Percentiles rank a stretch among this genome's conserved stretches.
Evolutionary conservation across 257 asterid species (phyloP).

Genomic region (Penstemon eatonii): DNA sequence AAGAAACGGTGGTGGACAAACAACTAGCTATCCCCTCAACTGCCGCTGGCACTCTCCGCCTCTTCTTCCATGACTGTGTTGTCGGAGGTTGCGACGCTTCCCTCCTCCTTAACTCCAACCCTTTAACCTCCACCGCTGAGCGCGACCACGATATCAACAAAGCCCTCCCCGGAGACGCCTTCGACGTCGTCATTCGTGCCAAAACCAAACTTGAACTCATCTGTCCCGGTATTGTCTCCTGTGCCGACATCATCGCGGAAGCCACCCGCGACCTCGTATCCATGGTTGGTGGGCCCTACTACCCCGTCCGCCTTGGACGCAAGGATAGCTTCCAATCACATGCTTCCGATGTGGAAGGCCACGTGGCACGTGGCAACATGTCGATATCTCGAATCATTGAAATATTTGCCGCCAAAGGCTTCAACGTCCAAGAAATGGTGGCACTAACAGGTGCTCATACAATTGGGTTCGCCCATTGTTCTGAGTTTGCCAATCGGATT

Average conservation of each 20-base stretch:
- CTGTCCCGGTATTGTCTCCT: slow-evolving; percentile 79
- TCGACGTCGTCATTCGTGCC: slow-evolving; percentile 59
- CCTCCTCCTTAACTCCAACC: slow-evolving; percentile 59
- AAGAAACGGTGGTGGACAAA: slow-evolving; percentile 53
- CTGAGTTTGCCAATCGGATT: slow-evolving; percentile 59
- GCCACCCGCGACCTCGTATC: slow-evolving; percentile 68
- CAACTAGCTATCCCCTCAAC: slow-evolving; percentile 72
- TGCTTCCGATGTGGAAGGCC: slow-evolving; percentile 63
- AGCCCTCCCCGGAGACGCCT: slow-evolving; percentile 87
- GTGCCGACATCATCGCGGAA: slow-evolving; percentile 77
- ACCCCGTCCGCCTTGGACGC: slow-evolving; percentile 60
- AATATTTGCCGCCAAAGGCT: slow-evolving; percentile 45
- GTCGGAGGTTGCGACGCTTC: slow-evolving; percentile 93
- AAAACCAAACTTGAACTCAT: slow-evolving; percentile 71
- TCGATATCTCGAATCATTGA: slow-evolving; percentile 45
- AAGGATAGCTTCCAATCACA: slow-evolving; percentile 51
- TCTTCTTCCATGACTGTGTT: slow-evolving; percentile 90
- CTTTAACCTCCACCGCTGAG: slow-evolving; percentile 45
- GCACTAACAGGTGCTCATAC: slow-evolving; percentile 83
- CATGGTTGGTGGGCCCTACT: slow-evolving; percentile 82
- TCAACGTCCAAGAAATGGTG: slow-evolving; percentile 66
- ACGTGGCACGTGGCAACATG: slow-evolving; percentile 70
- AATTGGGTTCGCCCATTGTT: slow-evolving; percentile 78
- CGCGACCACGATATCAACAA: slow-evolving; percentile 66
- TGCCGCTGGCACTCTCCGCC: slow-evolving; percentile 83